Evolutionary conservation across 441 rosid genomes (phyloP), one percentile per base, ranked within the genome.

Genomic region (Croton setiger): DNA sequence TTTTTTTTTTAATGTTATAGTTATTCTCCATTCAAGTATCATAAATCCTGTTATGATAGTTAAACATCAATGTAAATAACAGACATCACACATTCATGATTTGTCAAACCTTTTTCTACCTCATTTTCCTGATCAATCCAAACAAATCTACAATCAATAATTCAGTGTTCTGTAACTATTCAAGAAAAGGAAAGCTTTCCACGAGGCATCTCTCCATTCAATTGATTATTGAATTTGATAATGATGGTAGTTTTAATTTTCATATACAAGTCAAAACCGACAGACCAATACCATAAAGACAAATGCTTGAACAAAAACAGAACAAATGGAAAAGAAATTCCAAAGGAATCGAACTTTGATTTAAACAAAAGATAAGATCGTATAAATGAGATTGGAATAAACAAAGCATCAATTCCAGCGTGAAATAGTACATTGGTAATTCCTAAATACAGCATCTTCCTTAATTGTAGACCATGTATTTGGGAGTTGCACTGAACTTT

Each of bases 401-500:
- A 21, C 43, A 33, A 27, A 27, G 31, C 31, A 27, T 27, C 49
- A 48, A 39, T 65, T 55, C 33, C 52, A 60, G 21, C 57, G 68
- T 54, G 53, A 39, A 56, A 60, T 18, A 27, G 31, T 27, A 60
- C 57, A 61, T 48, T 9, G 5, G n/a, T n/a, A 54, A 52, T 47
- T 62, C 54, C 56, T 23, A 20, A 20, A 27, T 20, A 45, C 52
- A 21, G 23, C 31, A 44, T 54, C 44, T 41, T 41, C 36, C 37
- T 84, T 76, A 90, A 58, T 90, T 90, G 86, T 91, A 93, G 73
- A 91, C 98, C 98, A 91, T 93, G 71, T 93, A 94, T 64, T 94
- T 94, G 0, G 98, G 97, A 0, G 97, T 94, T 10, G 98, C 97
- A 67, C 98, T 91, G 69, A 93, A 94, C 84, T 93, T 93, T 69